Conservation (phyloP, 2,329 filamentous ascomycete species). For the Lomentospora prolificans region DNA sequence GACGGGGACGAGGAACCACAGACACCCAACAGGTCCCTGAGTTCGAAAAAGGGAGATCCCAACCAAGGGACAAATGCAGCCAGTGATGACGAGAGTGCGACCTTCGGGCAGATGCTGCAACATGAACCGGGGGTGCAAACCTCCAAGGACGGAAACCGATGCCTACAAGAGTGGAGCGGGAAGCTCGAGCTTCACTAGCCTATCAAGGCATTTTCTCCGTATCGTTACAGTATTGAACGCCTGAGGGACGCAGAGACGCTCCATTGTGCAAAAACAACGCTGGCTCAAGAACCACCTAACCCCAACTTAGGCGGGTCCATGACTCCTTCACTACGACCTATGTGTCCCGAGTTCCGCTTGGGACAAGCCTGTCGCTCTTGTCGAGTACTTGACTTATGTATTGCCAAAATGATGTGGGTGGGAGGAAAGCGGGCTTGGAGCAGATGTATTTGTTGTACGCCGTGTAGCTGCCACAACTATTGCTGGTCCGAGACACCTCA, state of each 20-base stretch:
- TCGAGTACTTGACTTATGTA: no score
- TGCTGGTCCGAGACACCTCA: no score
- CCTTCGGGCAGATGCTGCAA: background rate
- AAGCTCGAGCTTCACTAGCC: background rate
- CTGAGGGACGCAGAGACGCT: background rate
- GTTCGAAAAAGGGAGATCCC: no score
- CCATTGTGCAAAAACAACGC: background rate
- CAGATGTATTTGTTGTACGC: no score
- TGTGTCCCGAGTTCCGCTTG: no score
- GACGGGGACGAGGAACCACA: no score
- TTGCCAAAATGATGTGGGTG: no score
- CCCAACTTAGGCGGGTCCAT: no score
- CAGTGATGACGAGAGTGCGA: background rate
- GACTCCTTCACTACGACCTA: background rate
- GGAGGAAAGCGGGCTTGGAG: no score
- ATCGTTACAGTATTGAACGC: background rate
- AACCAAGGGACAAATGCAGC: background rate
- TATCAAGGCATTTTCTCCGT: background rate
- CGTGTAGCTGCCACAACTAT: no score
- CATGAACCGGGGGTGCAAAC: background rate
- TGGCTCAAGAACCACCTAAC: background rate
- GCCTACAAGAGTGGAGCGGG: background rate
- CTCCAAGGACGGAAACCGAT: background rate
- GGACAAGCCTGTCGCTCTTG: no score
- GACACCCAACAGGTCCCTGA: background rate